Evolutionary conservation across 2,329 filamentous ascomycete species (phyloP).

Genomic region (Teratosphaeria destructans): DNA sequence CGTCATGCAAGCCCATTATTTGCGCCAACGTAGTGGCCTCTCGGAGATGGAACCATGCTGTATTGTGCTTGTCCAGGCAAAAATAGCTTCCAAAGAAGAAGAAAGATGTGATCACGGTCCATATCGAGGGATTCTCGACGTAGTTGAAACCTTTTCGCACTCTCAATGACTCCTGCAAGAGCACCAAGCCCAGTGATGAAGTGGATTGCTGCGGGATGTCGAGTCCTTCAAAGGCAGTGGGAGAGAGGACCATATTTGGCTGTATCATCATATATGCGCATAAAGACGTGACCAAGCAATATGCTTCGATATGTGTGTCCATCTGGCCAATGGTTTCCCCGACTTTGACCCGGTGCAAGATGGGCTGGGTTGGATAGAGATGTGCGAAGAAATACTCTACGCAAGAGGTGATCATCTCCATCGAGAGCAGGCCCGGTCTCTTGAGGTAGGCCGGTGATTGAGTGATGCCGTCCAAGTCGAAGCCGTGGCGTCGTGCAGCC

Average conservation of each 20-base stretch:
- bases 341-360: conserved; percentile 42
- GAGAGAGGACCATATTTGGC: conserved; percentile 35
- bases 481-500: conserved; percentile 29
- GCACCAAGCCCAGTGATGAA: conserved; percentile 40
- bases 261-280: conserved; percentile 43
- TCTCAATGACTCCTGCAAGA: conserved; percentile 49
- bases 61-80: conserved; percentile 50
- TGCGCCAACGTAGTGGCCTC: conserved; percentile 52
- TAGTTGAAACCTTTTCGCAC: conserved; percentile 49
- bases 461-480: conserved; percentile 28
- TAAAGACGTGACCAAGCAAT: conserved; percentile 45
- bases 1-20: conserved; percentile 49
- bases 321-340: conserved; percentile 46
- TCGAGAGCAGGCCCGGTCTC: conserved; percentile 39
- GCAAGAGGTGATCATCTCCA: conserved; percentile 42
- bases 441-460: conserved; percentile 34
- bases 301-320: conserved; percentile 43
- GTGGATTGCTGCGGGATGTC: conserved; percentile 36
- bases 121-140: conserved; percentile 44
- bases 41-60: conserved; percentile 52
- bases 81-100: conserved; percentile 52
- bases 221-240: conserved; percentile 38
- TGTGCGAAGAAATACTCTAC: conserved; percentile 53
- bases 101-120: conserved; percentile 52
- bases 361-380: conserved; percentile 54